Evolutionary conservation across 1,284 basidiomycete species (phyloP).

Genomic region (Pascua sp.): DNA sequence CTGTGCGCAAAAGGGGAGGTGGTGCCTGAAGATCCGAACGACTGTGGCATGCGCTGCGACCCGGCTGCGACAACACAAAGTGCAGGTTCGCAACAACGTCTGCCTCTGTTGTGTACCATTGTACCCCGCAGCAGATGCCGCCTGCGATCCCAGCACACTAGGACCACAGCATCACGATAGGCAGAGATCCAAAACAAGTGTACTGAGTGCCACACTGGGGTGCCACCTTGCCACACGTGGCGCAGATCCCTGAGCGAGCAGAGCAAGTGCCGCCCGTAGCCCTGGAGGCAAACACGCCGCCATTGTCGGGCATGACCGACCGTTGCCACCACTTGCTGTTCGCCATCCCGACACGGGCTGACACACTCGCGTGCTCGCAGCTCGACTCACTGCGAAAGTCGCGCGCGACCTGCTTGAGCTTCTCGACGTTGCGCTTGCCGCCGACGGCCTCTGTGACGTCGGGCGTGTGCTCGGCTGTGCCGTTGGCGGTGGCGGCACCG

Average conservation of each 20-base stretch:
- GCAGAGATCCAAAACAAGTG: no score
- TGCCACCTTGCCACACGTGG: no score
- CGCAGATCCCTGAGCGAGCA: no score
- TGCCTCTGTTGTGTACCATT: not conserved
- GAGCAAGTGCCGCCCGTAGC: no score
- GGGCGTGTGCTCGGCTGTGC: not conserved
- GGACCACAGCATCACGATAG: no score
- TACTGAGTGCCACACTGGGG: no score
- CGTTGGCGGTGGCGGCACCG: no score
- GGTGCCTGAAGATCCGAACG: not conserved
- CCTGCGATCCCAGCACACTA: no score
- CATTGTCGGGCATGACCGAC: not conserved
- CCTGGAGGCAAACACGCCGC: not conserved
- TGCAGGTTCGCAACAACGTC: not conserved
- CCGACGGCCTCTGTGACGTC: conserved; percentile 41
- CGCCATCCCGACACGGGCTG: not conserved
- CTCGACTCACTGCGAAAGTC: conserved; percentile 51
- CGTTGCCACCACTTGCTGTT: not conserved
- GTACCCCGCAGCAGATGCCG: no score
- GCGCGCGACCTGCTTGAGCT: conserved; percentile 34
- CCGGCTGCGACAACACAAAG: no score
- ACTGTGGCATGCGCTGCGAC: no score
- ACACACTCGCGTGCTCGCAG: not conserved
- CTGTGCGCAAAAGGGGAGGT: not conserved
- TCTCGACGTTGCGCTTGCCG: conserved; percentile 45